Evolutionary conservation across 2,329 filamentous ascomycete species (phyloP), one percentile per base, ranked within the genome.

Genomic region (Scolecobasidium constrictum): DNA sequence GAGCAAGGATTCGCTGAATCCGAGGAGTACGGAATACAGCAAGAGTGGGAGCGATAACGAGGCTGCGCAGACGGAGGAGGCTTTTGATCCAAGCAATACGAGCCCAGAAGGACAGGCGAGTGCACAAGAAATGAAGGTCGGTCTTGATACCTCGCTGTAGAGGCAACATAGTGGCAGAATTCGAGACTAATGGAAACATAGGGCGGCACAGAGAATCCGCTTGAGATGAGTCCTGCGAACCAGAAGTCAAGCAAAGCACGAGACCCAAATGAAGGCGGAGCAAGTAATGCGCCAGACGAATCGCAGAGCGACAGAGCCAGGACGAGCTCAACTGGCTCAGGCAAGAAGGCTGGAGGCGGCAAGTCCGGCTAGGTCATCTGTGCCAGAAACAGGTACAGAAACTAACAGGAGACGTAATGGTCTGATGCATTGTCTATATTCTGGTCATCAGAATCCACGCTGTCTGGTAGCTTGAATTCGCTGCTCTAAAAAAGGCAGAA

Each of bases 61-160:
- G 0, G 68, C 72, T 0, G 65, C 70, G 21, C 65, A 73, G 44
- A 57, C 66, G 3, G 68, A 78, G 34, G 72, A 78, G 0, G 81
- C 86, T 1, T 93, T 84, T 60, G 72, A 86, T 56, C 76, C 78
- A 0, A 61, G 68, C 43, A 75, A 75, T 57, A 88, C 83, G 19
- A 64, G 69, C 16, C 86, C 86, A 0, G 79, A 86, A 55, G 54
- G 61, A 17, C 74, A 77, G 61, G 72, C 65, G 50, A 59, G 56
- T 17, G 63, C 66, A n/a, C n/a, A 50, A 52, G 52, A 17, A 56
- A 56, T 2, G 34, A 51, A 51, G 11, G 48, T 40, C 38, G 38
- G 41, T 46, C 49, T 37, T 46, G 48, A 15, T 11, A 45, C 17
- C 37, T 19, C 13, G 23, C 22, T 34, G n/a, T n/a, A n/a, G n/a